Evolutionary conservation across 768 basidiomycete species (phyloP).

Genomic region (Psilocybe cubensis): DNA sequence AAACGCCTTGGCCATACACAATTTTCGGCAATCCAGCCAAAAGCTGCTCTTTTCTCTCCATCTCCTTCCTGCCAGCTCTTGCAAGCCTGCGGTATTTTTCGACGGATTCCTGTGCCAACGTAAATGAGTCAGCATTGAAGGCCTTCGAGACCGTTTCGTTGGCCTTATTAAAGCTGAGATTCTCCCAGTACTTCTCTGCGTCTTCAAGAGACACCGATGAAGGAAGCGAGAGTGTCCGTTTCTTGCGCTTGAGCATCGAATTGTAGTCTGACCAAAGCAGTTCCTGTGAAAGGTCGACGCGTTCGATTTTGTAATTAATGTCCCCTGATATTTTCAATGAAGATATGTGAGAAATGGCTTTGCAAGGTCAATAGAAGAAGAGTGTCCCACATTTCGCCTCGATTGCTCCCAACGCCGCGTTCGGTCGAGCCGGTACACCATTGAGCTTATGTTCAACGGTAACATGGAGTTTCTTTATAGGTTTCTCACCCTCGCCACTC

Average conservation of each 20-base stretch:
- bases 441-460: slow-evolving; percentile 30
- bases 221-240: slow-evolving; percentile 51
- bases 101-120: slow-evolving; percentile 35
- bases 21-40: slow-evolving; percentile 50
- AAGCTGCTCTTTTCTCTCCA: slow-evolving; percentile 34
- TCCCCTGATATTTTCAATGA: slow-evolving; percentile 57
- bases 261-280: slow-evolving; percentile 41
- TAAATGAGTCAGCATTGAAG: slow-evolving; percentile 37
- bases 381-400: slow-evolving; percentile 15
- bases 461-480: slow-evolving; percentile 66
- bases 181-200: slow-evolving; percentile 49
- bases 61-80: slow-evolving; percentile 45
- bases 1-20: slow-evolving; percentile 34
- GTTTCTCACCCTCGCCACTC: slow-evolving; percentile 41
- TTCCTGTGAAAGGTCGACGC: slow-evolving; percentile 32
- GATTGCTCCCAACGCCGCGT: slow-evolving; percentile 20
- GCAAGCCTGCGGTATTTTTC: slow-evolving; percentile 49
- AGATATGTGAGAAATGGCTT: not conserved
- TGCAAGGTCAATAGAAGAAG: not conserved
- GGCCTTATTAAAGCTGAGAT: slow-evolving; percentile 43
- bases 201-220: slow-evolving; percentile 45
- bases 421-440: slow-evolving; percentile 16
- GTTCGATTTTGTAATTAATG: slow-evolving; percentile 58
- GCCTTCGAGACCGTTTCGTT: slow-evolving; percentile 22
- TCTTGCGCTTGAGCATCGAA: slow-evolving; percentile 44